Conservation (phyloP, 257 asterid genomes). For the Lantana camara region DNA sequence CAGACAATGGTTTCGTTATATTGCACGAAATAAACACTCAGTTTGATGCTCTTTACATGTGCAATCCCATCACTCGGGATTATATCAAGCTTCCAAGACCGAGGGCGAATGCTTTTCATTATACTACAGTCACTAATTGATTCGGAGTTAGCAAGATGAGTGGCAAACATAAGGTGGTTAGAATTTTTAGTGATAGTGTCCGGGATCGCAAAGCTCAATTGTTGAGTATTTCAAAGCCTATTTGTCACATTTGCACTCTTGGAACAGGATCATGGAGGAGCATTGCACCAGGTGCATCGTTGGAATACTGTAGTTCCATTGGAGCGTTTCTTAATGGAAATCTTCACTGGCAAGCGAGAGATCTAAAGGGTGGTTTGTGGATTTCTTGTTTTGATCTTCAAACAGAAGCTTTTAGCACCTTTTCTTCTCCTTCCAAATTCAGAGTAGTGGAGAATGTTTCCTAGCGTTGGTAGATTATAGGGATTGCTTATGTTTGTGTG, state of each 20-base stretch:
- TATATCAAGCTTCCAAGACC: slow-evolving; percentile 31
- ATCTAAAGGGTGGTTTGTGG: too few relatives aligned
- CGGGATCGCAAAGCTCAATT: too few relatives aligned
- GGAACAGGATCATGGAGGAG: too few relatives aligned
- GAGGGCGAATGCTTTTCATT: not conserved
- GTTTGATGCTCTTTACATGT: slow-evolving; percentile 13
- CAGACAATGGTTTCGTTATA: slow-evolving; percentile 27
- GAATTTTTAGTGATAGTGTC: slow-evolving; percentile 18
- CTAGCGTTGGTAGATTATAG: slow-evolving; percentile 22
- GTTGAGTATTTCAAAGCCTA: too few relatives aligned
- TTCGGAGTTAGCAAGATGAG: slow-evolving; percentile 38
- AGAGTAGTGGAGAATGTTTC: too few relatives aligned
- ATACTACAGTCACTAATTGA: slow-evolving; percentile 35
- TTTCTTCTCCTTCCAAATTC: slow-evolving; percentile 12
- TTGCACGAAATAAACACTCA: not conserved
- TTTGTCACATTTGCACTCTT: too few relatives aligned
- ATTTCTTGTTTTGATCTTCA: slow-evolving; percentile 39
- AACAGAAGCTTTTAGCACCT: slow-evolving; percentile 22
- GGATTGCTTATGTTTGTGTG: slow-evolving; percentile 30
- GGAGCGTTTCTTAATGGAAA: too few relatives aligned
- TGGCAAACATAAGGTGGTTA: slow-evolving; percentile 33
- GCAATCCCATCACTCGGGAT: slow-evolving; percentile 46
- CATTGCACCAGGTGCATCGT: too few relatives aligned
- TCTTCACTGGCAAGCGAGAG: too few relatives aligned
- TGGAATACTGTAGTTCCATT: not conserved